Evolutionary conservation across 257 asterid species (phyloP), one percentile per base, ranked within the genome.

Genomic region (Catharanthus roseus): DNA sequence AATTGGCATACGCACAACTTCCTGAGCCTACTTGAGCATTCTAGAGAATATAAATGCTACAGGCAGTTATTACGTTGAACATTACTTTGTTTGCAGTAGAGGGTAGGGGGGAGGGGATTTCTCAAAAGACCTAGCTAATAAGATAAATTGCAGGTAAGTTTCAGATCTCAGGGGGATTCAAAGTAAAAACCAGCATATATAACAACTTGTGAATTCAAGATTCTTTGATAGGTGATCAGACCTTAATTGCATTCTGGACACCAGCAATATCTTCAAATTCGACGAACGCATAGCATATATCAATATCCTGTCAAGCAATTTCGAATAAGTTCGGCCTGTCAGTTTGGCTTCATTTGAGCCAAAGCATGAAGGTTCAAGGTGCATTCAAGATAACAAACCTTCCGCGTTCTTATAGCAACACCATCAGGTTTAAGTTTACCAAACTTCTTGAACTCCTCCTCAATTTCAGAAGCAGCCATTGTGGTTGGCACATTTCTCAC

Each of bases 161-260:
- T n/a, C 24, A 24, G 70, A 41, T 42, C 26, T 42, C 49, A 29
- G 61, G 57, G 7, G 45, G 21, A 23, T 44, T 44, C 53, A 26
- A n/a, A 15, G 53, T 44, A 19, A 66, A 38, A 64, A n/a, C 2
- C 10, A 39, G 26, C 11, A 26, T 4, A 24, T n/a, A 65, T 6
- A 19, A 38, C 42, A 38, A n/a, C n/a, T 56, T 12, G 26, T 19
- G 19, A 49, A 13, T 47, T 31, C 66, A 33, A 67, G 62, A 71
- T 67, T 50, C 38, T 71, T 50, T 39, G 63, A 51, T 21, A 53
- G 41, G 71, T 55, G 67, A 18, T 47, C 84, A 68, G 68, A 95
- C 99, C 98, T 95, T 82, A 63, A 95, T 82, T 6, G 99, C 99
- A 78, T 91, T 90, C 77, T 88, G 99, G 78, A 95, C 99, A n/a